Base-by-base conservation (phyloP, 179 eudicot genomes). In the Pouteria campechiana region DNA sequence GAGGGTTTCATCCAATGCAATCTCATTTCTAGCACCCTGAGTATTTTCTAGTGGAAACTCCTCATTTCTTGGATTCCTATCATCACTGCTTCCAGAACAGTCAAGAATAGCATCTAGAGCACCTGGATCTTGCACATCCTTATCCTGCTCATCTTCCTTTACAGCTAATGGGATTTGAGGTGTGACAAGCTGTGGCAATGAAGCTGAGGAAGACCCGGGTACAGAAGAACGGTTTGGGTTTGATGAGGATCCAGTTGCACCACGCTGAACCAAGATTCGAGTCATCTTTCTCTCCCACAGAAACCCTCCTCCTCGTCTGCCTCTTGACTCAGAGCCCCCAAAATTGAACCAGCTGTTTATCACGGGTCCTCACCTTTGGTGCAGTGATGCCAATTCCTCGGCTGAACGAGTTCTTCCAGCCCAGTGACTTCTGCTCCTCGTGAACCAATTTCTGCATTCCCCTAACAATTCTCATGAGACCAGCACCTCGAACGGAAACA, bases 381-480 rank as follows among this genome's bases (percentile, higher is more conserved):
- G 67, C 57, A 29, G 65, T 59, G 59, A 63, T 69, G 23, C 73
- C 76, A 48, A 78, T 62, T 39, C 83, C 79, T 44, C 54, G 68
- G 75, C 74, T 52, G 65, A 74, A 73, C 7, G 76, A 77, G 51
- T 49, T 72, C 64, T 48, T 72, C 70, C 78, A 68, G 61, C 83
- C 52, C 29, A 69, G 54, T 62, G 60, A 63, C 38, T 50, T 76
- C 53, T 39, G 65, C 37, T 59, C 65, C 52, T 57, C 78, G 41
- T 52, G 50, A 68, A 67, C 58, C 72, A 38, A 53, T 79, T 69
- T 90, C 88, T 82, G 98, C 98, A 90, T 90, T 79, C 98, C 98
- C 98, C 98, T 77, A 64, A 61, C 63, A 90, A 85, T 79, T 82
- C 81, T 90, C 98, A 86, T 90, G 82, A 90, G 82, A 81, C 66